These are phyloP conservation scores for Neurospora crassa DNA, from an alignment of 2,329 filamentous ascomycete species.

Conservation along the genomic window DNA sequence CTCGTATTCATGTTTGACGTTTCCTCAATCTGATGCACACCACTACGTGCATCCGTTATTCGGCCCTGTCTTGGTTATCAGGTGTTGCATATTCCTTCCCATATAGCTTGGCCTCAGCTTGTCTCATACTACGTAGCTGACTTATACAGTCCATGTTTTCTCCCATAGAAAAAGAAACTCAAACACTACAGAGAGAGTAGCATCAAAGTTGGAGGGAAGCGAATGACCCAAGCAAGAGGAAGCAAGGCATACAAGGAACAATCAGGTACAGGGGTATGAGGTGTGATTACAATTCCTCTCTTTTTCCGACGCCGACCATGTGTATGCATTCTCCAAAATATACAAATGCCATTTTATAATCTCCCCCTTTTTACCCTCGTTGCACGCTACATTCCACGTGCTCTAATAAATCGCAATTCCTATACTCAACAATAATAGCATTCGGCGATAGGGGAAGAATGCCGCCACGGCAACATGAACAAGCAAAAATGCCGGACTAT, in stretches of 20 bases:
- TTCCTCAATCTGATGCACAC: not conserved
- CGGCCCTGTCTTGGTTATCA: not conserved
- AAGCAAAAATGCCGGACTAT: slow-evolving; percentile 13
- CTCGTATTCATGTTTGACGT: not conserved
- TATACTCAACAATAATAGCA: not conserved
- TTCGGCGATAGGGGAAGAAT: not conserved
- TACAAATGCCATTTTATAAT: not conserved
- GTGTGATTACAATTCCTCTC: not conserved
- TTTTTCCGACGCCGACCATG: not conserved
- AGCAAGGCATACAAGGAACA: not conserved
- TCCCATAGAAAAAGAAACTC: not conserved
- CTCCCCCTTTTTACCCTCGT: not conserved
- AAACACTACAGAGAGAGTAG: not conserved
- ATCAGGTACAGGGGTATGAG: not conserved
- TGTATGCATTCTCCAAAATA: not conserved
- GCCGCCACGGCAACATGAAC: no score
- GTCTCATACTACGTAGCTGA: not conserved
- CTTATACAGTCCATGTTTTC: not conserved
- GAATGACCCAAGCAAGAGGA: not conserved
- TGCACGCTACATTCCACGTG: not conserved
- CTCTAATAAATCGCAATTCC: not conserved
- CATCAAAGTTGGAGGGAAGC: not conserved
- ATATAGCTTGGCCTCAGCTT: not conserved
- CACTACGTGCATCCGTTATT: not conserved
- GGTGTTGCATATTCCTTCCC: not conserved